Conservation (phyloP, 164 flowering plant species). For the Buxus sempervirens region DNA sequence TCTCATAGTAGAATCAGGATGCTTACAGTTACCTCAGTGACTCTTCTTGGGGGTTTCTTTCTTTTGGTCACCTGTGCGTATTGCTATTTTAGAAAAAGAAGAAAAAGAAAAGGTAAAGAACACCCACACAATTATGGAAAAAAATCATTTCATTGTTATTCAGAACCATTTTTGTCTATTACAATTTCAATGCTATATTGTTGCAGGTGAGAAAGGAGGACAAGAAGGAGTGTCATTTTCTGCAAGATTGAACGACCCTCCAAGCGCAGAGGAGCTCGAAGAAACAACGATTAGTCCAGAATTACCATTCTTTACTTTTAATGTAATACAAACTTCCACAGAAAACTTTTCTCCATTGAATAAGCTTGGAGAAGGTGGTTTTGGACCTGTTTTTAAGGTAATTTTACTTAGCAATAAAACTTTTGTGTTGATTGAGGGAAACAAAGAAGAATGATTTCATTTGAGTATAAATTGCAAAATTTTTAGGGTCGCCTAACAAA, state of each 20-base stretch:
- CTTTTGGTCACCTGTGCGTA: neutral
- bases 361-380: slow-evolving; percentile 57
- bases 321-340: slow-evolving; percentile 27
- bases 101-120: neutral
- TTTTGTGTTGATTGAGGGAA: neutral
- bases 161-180: neutral
- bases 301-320: slow-evolving; percentile 19
- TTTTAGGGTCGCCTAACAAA: slow-evolving; percentile 26
- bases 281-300: slow-evolving; percentile 12
- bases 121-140: too few species aligned
- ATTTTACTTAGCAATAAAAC: too few species aligned
- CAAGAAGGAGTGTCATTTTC: too few species aligned
- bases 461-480: neutral
- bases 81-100: neutral
- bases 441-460: neutral
- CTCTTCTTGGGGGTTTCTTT: neutral
- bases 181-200: too few species aligned
- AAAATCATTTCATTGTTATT: too few species aligned
- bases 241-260: neutral
- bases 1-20: neutral
- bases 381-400: slow-evolving; percentile 50
- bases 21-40: neutral
- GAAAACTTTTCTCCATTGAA: slow-evolving; percentile 30
- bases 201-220: neutral
- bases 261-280: neutral